A percentile compares a stretch with the other conserved stretches of the same genome.
phyloP scores from a whole-genome alignment of 495 filamentous ascomycete genomes.

The Aspergillus conjunctus region DNA sequence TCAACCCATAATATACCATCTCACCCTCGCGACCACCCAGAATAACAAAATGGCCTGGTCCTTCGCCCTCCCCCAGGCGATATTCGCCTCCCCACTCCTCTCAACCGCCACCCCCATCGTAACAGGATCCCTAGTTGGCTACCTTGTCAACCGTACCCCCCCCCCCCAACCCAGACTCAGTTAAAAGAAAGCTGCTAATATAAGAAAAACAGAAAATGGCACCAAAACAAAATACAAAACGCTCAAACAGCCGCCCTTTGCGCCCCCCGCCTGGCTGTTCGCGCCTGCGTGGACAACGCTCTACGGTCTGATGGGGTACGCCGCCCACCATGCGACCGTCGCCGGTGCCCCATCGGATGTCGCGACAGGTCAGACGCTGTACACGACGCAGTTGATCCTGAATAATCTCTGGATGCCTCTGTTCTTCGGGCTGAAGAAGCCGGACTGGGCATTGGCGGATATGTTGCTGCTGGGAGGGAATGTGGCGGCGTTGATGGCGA shows the following conservation, averaged over 20 bases:
- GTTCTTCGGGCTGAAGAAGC: constrained; percentile 75
- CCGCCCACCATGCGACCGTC: constrained; percentile 68
- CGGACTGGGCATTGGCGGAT: constrained; percentile 73
- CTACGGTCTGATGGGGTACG: constrained; percentile 88
- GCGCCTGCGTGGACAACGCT: constrained; percentile 83
- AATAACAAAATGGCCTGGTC: constrained; percentile 39
- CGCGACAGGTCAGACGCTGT: constrained; percentile 56
- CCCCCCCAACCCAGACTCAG: not conserved
- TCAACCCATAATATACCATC: not conserved
- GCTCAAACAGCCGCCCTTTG: constrained; percentile 76
- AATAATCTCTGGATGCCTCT: constrained; percentile 94
- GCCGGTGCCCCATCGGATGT: constrained; percentile 46
- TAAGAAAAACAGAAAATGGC: constrained; percentile 41
- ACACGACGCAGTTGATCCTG: constrained; percentile 79
- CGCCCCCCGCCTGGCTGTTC: constrained; percentile 79
- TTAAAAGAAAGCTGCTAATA: not conserved
- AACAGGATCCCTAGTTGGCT: constrained; percentile 34
- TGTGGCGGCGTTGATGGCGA: constrained; percentile 67
- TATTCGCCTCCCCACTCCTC: constrained; percentile 40
- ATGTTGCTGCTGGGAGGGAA: constrained; percentile 70
- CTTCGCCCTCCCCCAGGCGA: constrained; percentile 35
- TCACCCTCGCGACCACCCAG: not conserved
- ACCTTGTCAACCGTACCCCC: constrained; percentile 35
- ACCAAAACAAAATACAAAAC: constrained; percentile 64
- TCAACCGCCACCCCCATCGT: constrained; percentile 39